Conservation (phyloP, 331 rosid species). For the Cydonia oblonga region DNA sequence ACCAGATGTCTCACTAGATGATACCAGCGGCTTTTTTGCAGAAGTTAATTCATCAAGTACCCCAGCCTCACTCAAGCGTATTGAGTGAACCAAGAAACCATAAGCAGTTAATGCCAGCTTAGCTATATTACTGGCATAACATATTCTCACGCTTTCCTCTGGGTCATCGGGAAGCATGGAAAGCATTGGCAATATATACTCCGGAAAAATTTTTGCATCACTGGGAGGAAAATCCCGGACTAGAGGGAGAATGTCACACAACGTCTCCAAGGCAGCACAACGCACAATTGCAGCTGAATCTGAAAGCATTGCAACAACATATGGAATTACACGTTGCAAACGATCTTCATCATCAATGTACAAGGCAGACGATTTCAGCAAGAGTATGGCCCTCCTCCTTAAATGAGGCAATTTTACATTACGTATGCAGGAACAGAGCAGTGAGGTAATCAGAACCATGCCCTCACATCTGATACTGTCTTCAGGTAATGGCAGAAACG, state of each 20-base stretch:
- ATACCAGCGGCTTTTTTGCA: constrained; percentile 38
- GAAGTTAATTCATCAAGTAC: constrained; percentile 77
- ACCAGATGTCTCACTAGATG: constrained; percentile 55
- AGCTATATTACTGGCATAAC: constrained; percentile 91
- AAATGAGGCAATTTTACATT: constrained; percentile 85
- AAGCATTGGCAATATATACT: constrained; percentile 92
- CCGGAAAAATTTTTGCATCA: constrained; percentile 93
- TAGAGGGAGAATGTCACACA: constrained; percentile 83
- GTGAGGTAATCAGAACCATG: constrained; percentile 89
- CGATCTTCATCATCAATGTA: constrained; percentile 90
- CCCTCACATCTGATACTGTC: constrained; percentile 88
- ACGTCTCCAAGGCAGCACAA: constrained; percentile 87
- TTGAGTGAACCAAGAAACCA: constrained; percentile 83
- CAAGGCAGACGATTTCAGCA: constrained; percentile 80
- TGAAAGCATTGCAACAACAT: constrained; percentile 83
- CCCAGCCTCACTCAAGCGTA: constrained; percentile 93
- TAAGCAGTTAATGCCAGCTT: constrained; percentile 87
- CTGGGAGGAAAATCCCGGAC: constrained; percentile 94
- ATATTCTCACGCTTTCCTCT: constrained; percentile 95
- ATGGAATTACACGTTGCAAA: constrained; percentile 86
- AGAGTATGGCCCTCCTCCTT: constrained; percentile 80
- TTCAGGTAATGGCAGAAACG: constrained; percentile 66
- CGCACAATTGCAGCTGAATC: constrained; percentile 94
- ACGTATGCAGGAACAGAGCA: constrained; percentile 91
- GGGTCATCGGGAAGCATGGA: constrained; percentile 99